Conservation (phyloP, 305 asterid species). For the Fraxinus sp. region DNA sequence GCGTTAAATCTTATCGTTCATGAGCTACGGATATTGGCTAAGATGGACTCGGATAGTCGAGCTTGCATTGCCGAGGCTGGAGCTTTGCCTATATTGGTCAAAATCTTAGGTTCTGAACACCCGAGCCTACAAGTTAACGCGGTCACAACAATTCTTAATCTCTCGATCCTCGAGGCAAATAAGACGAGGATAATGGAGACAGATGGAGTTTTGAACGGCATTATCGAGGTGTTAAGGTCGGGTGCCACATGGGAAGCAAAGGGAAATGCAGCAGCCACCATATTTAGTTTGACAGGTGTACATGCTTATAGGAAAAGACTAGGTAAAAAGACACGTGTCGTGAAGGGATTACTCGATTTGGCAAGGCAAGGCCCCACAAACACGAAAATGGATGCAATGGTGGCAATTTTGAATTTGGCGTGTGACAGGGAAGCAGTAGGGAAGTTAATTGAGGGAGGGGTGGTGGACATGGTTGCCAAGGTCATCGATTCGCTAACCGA, state of each 20-base stretch:
- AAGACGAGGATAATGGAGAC: constrained; percentile 76
- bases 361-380: constrained; percentile 59
- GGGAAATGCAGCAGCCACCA: constrained; percentile 90
- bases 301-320: constrained; percentile 58
- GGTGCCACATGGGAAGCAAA: constrained; percentile 94
- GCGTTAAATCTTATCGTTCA: constrained; percentile 58
- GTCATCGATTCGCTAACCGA: constrained; percentile 58
- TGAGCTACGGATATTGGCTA: constrained; percentile 81
- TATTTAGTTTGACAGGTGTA: constrained; percentile 68
- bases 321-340: constrained; percentile 64
- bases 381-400: constrained; percentile 73
- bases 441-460: constrained; percentile 73
- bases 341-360: constrained; percentile 66
- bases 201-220: constrained; percentile 69
- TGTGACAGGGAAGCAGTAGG: constrained; percentile 77
- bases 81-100: constrained; percentile 63
- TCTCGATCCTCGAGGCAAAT: constrained; percentile 81
- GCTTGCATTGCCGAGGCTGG: constrained; percentile 83
- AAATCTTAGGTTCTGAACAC: constrained; percentile 53
- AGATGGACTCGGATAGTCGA: constrained; percentile 82
- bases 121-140: constrained; percentile 80
- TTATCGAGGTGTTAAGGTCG: constrained; percentile 66
- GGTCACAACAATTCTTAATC: constrained; percentile 78
- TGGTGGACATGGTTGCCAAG: constrained; percentile 64
- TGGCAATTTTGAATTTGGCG: constrained; percentile 77